These are phyloP conservation scores for Coemansia sp. DNA, from an alignment of 192 early-diverging fungal species.

Conservation along the genomic window DNA sequence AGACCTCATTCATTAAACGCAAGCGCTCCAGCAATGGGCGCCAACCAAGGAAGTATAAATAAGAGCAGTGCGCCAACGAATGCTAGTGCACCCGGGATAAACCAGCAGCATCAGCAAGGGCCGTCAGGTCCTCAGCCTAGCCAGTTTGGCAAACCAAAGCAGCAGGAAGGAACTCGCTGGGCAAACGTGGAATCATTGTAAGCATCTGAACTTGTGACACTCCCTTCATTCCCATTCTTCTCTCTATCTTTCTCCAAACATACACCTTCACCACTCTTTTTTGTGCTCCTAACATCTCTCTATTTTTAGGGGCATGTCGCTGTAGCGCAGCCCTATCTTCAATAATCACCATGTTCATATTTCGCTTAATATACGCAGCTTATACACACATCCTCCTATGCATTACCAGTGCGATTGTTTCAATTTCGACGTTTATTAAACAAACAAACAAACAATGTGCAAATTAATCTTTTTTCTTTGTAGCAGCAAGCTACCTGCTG, in stretches of 20 bases:
- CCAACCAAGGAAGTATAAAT: neutral
- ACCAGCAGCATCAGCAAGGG: conserved; percentile 8
- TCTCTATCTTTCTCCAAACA: neutral
- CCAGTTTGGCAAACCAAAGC: neutral
- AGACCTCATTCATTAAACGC: conserved; percentile 4
- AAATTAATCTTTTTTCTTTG: neutral
- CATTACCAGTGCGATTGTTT: too few species aligned
- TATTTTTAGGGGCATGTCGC: too few species aligned
- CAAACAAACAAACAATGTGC: conserved; percentile 8
- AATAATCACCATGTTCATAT: too few species aligned
- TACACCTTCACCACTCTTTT: too few species aligned
- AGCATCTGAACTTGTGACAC: conserved; percentile 11
- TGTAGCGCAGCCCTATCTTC: too few species aligned
- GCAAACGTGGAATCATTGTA: conserved; percentile 22
- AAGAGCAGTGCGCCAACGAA: neutral
- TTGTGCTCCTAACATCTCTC: too few species aligned
- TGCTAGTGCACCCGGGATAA: too few species aligned
- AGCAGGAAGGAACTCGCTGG: conserved; percentile 12
- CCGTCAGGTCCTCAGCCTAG: conserved; percentile 15
- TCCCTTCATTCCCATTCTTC: neutral
- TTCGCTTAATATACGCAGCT: too few species aligned
- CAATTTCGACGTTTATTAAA: conserved; percentile 2
- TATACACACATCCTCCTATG: too few species aligned
- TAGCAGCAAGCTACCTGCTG: conserved; percentile 12
- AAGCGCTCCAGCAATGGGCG: neutral